Evolutionary conservation across 2,329 filamentous ascomycete genomes (phyloP).

Genomic region (Penicillium vulpinum): DNA sequence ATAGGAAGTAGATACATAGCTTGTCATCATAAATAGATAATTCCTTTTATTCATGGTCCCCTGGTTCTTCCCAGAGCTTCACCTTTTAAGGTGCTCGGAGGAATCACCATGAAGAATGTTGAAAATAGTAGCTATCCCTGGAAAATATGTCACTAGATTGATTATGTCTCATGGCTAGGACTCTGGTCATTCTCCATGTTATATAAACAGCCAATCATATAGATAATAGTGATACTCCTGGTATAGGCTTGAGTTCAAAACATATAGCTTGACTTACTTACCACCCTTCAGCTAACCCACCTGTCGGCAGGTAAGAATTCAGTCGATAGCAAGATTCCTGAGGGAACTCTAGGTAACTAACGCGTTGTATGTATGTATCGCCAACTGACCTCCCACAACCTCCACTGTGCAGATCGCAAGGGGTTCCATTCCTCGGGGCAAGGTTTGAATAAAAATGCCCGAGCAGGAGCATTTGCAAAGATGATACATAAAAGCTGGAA

Average conservation of each 20-base stretch:
- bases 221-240: not conserved
- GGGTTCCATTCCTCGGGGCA: conserved; percentile 8
- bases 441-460: conserved; percentile 3
- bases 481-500: conserved; percentile 7
- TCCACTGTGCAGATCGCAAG: conserved; percentile 3
- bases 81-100: not conserved
- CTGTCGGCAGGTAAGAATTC: not conserved
- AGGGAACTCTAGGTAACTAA: not conserved
- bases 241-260: not conserved
- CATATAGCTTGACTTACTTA: not conserved
- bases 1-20: not conserved
- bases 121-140: conserved; percentile 1
- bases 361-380: not conserved
- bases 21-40: not conserved
- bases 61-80: not conserved
- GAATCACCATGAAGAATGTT: conserved; percentile 3
- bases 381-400: not conserved
- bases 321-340: not conserved
- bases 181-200: not conserved
- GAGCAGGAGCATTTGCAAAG: not conserved
- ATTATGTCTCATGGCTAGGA: not conserved
- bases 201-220: not conserved
- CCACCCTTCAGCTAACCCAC: not conserved
- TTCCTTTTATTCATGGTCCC: not conserved
- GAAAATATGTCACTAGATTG: not conserved